Percentiles rank a stretch among this genome's conserved stretches.
phyloP scores from a whole-genome alignment of 805 yeast species.

The Wickerhamomyces mucosus region DNA sequence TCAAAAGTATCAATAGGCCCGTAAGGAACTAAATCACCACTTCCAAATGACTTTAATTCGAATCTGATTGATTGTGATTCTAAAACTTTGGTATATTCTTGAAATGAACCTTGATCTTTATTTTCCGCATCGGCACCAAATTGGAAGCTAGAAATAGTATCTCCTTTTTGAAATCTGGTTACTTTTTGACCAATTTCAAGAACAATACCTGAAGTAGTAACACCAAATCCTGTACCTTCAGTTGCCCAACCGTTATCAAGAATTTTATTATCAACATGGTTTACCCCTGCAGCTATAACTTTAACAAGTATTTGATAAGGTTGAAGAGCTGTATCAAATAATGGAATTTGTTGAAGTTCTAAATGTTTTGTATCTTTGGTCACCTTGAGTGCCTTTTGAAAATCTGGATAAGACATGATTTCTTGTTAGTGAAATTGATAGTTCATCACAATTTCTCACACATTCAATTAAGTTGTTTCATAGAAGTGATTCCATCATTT shows the following conservation, averaged over 20 bases:
- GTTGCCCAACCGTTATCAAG: constrained; percentile 23
- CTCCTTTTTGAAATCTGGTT: constrained; percentile 35
- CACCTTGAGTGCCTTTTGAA: constrained; percentile 3
- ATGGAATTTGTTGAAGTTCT: constrained; percentile 5
- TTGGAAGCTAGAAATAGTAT: constrained; percentile 37
- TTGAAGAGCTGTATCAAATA: constrained; percentile 24
- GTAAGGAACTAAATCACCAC: constrained; percentile 21
- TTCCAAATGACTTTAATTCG: constrained; percentile 16
- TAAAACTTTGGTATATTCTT: constrained; percentile 33
- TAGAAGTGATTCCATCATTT: no score
- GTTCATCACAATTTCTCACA: no score
- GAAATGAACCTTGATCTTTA: constrained; percentile 45
- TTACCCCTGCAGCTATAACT: constrained; percentile 35
- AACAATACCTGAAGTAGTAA: constrained; percentile 42
- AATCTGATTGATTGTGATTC: constrained; percentile 20
- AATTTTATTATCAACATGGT: constrained; percentile 48
- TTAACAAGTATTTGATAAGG: constrained; percentile 36
- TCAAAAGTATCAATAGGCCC: constrained; percentile 41
- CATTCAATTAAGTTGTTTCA: no score
- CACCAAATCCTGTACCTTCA: constrained; percentile 32
- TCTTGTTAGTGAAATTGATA: no score
- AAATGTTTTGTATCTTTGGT: neutral
- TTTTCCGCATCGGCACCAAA: constrained; percentile 36
- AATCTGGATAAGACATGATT: no score
- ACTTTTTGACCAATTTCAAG: constrained; percentile 38